A percentile compares a stretch with the other conserved stretches of the same genome.
Evolutionary conservation across 1,284 basidiomycete genomes (phyloP).

Genomic region (Trichosporon sp.): DNA sequence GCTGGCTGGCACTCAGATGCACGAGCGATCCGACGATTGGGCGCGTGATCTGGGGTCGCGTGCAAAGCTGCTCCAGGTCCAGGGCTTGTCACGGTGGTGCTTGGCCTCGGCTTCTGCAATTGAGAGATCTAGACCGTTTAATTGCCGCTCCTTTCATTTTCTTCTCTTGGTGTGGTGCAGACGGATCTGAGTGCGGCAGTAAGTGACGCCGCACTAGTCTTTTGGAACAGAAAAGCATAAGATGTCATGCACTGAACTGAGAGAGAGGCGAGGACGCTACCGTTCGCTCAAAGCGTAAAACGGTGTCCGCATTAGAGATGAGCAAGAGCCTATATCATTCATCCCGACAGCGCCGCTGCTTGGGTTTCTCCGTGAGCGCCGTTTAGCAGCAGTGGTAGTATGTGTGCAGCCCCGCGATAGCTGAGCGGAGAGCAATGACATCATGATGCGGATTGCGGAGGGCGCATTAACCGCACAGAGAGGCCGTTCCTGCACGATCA

Average conservation of each 20-base stretch:
- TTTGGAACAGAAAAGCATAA: too few species aligned
- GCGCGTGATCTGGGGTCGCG: not conserved
- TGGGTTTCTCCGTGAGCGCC: not conserved
- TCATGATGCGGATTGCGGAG: not conserved
- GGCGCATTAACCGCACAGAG: not conserved
- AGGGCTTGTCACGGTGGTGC: not conserved
- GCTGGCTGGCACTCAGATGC: too few species aligned
- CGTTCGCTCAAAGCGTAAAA: too few species aligned
- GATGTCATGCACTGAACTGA: too few species aligned
- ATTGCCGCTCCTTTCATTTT: not conserved
- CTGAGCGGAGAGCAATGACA: not conserved
- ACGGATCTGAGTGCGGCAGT: too few species aligned
- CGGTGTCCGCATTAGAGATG: too few species aligned
- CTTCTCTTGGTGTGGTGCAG: not conserved
- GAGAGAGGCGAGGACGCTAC: too few species aligned
- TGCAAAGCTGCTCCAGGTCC: too few species aligned
- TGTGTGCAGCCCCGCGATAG: not conserved
- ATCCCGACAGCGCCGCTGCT: not conserved
- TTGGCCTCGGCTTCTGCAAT: not conserved
- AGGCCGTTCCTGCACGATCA: not conserved
- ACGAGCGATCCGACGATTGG: too few species aligned
- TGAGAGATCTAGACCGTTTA: not conserved
- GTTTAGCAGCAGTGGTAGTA: not conserved
- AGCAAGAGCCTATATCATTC: too few species aligned
- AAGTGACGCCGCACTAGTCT: too few species aligned